Base-by-base conservation (phyloP, 257 asterid species). In the Nyctanthes arbortristis region DNA sequence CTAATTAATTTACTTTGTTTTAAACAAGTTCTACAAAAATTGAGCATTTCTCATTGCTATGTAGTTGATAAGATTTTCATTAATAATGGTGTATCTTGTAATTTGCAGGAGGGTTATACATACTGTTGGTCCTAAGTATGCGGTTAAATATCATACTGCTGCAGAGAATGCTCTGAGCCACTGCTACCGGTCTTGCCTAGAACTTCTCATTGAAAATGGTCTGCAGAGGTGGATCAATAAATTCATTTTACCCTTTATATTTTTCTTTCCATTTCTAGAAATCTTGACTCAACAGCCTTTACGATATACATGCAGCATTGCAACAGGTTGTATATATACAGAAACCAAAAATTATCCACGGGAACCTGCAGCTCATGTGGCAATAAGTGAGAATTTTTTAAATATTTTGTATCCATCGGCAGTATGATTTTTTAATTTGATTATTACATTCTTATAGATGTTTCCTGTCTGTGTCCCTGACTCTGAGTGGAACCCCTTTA, bases 291-390 rank as follows among this genome's bases (percentile, higher is more conserved):
- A 37, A 80, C 66, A 25, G 29, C 25, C 69, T 69, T 68, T 45
- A 40, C 58, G n/a, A 34, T 78, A 69, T 56, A 20, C 68, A 73
- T 91, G 85, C 87, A 91, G 99, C 84, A 86, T 94, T 81, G 98
- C 97, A n/a, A 73, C 83, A 78, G 98, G 96, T 34, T 94, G 99
- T 81, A 88, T 94, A 68, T 91, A 94, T 79, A 91, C 97, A 7
- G 98, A 94, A 81, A 79, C 96, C 75, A 94, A 94, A 77, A 88
- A 84, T 77, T 94, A 91, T 80, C 99, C 97, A 9, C 89, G 99
- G 71, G 99, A 94, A 88, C 99, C 95, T 62, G 97, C 99, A 77
- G 97, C 97, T 5, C 99, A 94, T 73, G 99, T 94, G 65, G 97
- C 99, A 75, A 94, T 94, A 77, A 85, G 99, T 91, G 71, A 82